Conservation (phyloP, 768 basidiomycete genomes). For the Hericium coralloides region DNA sequence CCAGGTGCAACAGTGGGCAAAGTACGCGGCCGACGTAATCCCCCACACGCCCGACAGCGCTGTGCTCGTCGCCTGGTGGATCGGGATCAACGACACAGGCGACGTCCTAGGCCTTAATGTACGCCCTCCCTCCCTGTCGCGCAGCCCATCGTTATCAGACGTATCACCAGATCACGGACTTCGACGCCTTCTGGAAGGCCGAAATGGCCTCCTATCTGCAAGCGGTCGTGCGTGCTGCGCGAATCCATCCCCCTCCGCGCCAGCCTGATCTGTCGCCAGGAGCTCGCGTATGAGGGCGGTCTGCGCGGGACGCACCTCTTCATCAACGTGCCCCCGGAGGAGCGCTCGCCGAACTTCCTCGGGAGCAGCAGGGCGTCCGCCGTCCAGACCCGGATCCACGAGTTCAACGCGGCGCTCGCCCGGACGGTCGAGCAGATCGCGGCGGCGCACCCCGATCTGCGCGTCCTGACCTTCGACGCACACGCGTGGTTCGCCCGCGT, state of each 20-base stretch:
- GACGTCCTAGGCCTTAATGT: constrained; percentile 29
- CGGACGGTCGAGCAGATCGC: constrained; percentile 28
- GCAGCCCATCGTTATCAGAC: background rate
- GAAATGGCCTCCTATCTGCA: constrained; percentile 43
- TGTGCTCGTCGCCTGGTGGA: constrained; percentile 48
- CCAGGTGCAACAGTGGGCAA: constrained; percentile 41
- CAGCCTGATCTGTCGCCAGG: constrained; percentile 20
- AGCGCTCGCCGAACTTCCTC: constrained; percentile 34
- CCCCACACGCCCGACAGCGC: constrained; percentile 30
- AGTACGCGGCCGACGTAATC: constrained; percentile 34
- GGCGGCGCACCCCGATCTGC: constrained; percentile 28
- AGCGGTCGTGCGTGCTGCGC: constrained; percentile 32
- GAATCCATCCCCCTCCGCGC: background rate
- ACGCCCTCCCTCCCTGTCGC: background rate
- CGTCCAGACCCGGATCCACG: constrained; percentile 16
- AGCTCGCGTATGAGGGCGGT: constrained; percentile 30
- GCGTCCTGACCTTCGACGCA: constrained; percentile 41
- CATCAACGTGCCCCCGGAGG: constrained; percentile 47
- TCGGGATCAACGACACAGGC: constrained; percentile 51
- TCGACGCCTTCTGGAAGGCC: constrained; percentile 37
- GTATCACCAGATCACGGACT: constrained; percentile 36
- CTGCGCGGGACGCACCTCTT: constrained; percentile 38
- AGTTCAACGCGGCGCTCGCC: constrained; percentile 35
- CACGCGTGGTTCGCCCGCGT: constrained; percentile 39
- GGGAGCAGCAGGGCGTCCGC: constrained; percentile 20